Evolutionary conservation across 164 flowering plant species (phyloP), one percentile per base, ranked within the genome.

Genomic region (Cinnamomum micranthum): DNA sequence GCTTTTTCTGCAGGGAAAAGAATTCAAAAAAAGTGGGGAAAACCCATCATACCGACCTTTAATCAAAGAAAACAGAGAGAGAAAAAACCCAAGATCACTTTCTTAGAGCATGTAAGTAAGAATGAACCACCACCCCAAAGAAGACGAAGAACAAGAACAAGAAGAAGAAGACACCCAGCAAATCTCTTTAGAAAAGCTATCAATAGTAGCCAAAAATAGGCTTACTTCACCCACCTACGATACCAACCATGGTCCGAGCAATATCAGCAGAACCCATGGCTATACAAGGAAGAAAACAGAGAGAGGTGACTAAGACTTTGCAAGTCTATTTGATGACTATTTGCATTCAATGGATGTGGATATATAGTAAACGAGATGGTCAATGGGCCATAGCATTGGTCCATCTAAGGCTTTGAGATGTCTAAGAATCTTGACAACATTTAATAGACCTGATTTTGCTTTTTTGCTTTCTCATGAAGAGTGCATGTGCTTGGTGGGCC

Each of bases 171-270:
- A 25, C 6, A 24, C 19, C 67, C 4, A 25, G 14, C 67, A 64
- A 22, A 64, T 23, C 24, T 64, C 67, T 1, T 24, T 12, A 64
- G 28, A 2, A 64, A 64, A 23, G 17, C 33, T 9, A 25, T 64
- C 11, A 13, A 22, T 1, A 23, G n/a, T 12, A 64, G 15, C 67
- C 10, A 12, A 64, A 64, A 23, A 64, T 22, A 11, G 15, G 14
- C 28, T 25, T 27, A 64, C 17, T 64, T 25, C 50, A 67, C 69
- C 69, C 69, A 67, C 69, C 69, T 67, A 67, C 28, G n/a, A 67
- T 67, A 13, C 71, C 71, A 69, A 69, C 71, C 52, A 47, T 27
- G 14, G 71, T 41, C 12, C 71, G 23, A 41, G 28, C 71, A 31
- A 20, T 41, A 0, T 69, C 71, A 17, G 71, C 25, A 41, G 71